These are phyloP conservation scores for Cutaneotrichosporon cutaneum DNA, from an alignment of 1,284 basidiomycete species.

Conservation along the genomic window DNA sequence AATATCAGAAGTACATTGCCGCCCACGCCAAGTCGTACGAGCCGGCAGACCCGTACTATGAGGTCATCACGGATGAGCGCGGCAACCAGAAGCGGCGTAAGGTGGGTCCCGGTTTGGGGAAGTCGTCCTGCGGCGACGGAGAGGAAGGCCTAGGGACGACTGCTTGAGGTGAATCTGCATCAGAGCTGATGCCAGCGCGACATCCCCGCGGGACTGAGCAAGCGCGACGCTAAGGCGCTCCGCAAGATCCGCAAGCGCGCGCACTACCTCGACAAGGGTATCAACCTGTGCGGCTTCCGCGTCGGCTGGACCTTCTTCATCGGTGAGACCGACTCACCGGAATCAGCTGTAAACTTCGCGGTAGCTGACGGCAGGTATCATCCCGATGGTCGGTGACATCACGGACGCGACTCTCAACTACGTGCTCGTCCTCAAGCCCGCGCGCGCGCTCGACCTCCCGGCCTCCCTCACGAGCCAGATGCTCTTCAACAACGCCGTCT, in stretches of 20 bases:
- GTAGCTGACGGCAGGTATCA: slow-evolving; percentile 38
- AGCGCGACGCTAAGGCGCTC: slow-evolving; percentile 72
- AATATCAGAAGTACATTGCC: slow-evolving; percentile 18
- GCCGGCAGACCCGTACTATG: slow-evolving; percentile 76
- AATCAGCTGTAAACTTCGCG: background rate
- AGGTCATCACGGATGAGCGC: slow-evolving; percentile 64
- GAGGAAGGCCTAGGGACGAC: background rate
- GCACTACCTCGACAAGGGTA: slow-evolving; percentile 88
- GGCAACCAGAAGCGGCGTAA: slow-evolving; percentile 69
- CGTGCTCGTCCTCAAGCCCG: slow-evolving; percentile 71
- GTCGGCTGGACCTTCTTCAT: slow-evolving; percentile 85
- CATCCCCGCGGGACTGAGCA: slow-evolving; percentile 73
- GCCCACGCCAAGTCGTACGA: slow-evolving; percentile 56
- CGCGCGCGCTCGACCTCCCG: slow-evolving; percentile 65
- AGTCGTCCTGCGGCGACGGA: background rate
- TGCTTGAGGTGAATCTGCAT: background rate
- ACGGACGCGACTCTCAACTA: slow-evolving; percentile 61
- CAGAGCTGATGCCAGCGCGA: slow-evolving; percentile 62
- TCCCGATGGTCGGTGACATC: slow-evolving; percentile 50
- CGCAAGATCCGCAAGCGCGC: slow-evolving; percentile 72
- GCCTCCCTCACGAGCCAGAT: slow-evolving; percentile 68
- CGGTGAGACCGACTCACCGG: no score
- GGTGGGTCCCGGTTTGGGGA: slow-evolving; percentile 58
- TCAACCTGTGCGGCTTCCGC: slow-evolving; percentile 74
- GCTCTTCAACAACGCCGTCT: slow-evolving; percentile 75